These are phyloP conservation scores for Colletotrichum echinochloae DNA, from an alignment of 2,329 filamentous ascomycete genomes.

Conservation along the genomic window DNA sequence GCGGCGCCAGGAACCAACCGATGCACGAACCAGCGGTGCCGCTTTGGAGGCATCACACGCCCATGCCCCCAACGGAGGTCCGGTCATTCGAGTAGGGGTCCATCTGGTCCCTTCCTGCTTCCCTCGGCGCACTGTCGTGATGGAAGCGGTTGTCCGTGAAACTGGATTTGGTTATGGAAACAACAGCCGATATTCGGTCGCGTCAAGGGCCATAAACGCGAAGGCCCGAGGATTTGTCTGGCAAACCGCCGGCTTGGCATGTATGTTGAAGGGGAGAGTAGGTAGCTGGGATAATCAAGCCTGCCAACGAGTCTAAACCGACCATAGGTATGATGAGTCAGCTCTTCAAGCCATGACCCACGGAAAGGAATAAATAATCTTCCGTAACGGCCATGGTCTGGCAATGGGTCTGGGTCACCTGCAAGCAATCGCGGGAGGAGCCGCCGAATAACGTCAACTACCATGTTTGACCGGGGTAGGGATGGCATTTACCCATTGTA, in stretches of 20 bases:
- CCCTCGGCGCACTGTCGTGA: slow-evolving; percentile 6
- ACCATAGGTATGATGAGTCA: neutral
- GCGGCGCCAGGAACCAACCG: slow-evolving; percentile 38
- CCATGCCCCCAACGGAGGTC: slow-evolving; percentile 39
- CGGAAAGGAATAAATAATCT: neutral
- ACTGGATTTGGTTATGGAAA: neutral
- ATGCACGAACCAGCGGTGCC: slow-evolving; percentile 10
- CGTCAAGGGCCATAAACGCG: slow-evolving; percentile 22
- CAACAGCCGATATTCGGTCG: slow-evolving; percentile 5
- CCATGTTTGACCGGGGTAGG: neutral
- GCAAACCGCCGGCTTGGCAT: neutral
- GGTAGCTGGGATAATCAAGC: neutral
- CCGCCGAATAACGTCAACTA: neutral
- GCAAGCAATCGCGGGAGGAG: neutral
- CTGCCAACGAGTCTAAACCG: neutral
- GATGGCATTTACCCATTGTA: neutral
- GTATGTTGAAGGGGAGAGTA: neutral
- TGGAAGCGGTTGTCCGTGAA: slow-evolving; percentile 5
- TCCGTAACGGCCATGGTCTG: neutral
- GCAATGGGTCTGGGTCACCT: neutral
- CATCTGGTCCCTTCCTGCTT: neutral
- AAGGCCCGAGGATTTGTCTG: slow-evolving; percentile 11
- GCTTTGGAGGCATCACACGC: slow-evolving; percentile 1
- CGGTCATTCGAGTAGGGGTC: slow-evolving; percentile 11
- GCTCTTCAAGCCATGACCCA: too few relatives aligned